Conservation (phyloP, 2,329 filamentous ascomycete genomes). For the Penicillium sumatraense region DNA sequence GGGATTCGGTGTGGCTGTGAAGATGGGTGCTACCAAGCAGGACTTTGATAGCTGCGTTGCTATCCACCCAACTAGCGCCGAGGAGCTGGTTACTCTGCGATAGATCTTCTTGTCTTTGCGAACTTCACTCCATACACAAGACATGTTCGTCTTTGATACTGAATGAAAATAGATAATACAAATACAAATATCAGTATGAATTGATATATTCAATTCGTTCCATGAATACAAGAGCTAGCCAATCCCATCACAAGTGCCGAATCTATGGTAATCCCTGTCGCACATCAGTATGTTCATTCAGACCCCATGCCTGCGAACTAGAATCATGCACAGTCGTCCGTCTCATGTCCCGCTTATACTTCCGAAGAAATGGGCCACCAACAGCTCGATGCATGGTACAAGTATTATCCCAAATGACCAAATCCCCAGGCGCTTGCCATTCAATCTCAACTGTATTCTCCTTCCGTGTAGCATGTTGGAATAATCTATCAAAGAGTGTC, state of each 20-base stretch:
- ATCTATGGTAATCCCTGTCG: conserved; percentile 38
- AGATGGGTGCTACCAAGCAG: conserved; percentile 79
- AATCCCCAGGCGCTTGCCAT: conserved; percentile 55
- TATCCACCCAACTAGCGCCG: conserved; percentile 77
- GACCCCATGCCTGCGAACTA: conserved; percentile 46
- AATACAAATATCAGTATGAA: neutral
- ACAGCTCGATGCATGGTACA: conserved; percentile 59
- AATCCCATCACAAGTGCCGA: conserved; percentile 11
- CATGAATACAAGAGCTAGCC: too few relatives aligned
- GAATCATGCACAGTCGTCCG: conserved; percentile 60
- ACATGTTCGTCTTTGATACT: neutral
- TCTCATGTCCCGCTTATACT: conserved; percentile 58
- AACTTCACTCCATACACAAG: neutral
- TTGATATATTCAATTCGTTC: neutral
- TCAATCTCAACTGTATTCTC: conserved; percentile 52
- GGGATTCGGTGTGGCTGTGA: conserved; percentile 75
- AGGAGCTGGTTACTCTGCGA: conserved; percentile 68
- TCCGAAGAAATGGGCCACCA: conserved; percentile 52
- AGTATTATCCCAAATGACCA: conserved; percentile 65
- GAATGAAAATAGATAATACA: neutral
- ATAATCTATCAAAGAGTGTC: conserved; percentile 39
- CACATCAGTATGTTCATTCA: conserved; percentile 41
- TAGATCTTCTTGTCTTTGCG: conserved; percentile 17
- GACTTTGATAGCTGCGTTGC: conserved; percentile 77
- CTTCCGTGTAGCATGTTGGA: conserved; percentile 51